A percentile compares a stretch with the other conserved stretches of the same genome.
Evolutionary conservation across 257 asterid genomes (phyloP).

Genomic region (Solanum virginianum): DNA sequence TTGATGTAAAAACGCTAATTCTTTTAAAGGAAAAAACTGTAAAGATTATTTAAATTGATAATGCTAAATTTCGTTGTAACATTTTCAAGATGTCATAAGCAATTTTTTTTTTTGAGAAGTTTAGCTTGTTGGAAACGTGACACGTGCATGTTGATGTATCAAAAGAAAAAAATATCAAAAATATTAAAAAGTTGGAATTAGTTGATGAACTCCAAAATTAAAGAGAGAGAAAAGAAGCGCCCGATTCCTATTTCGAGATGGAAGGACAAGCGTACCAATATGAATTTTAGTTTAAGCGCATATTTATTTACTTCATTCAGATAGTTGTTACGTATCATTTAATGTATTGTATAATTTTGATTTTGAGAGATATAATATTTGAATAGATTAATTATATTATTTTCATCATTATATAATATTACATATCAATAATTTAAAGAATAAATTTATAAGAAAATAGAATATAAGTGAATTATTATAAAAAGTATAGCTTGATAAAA

Average conservation of each 20-base stretch:
- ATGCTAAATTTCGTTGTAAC: not conserved
- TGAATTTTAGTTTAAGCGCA: not conserved
- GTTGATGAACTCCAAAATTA: not conserved
- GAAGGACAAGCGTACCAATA: not conserved
- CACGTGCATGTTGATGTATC: not conserved
- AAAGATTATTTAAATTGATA: not conserved
- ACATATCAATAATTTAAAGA: no score
- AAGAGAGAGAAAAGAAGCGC: not conserved
- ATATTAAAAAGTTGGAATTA: not conserved
- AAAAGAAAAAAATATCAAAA: no score
- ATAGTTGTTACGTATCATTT: not conserved
- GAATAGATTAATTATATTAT: fast-evolving
- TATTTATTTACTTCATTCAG: not conserved
- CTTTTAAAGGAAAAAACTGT: not conserved
- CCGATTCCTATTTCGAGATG: not conserved
- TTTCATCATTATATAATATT: not conserved
- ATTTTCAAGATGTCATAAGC: not conserved
- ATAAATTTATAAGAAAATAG: no score
- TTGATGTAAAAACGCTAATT: not conserved
- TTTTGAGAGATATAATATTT: no score
- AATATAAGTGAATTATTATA: not conserved
- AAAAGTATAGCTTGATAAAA: no score
- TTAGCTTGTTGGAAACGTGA: not conserved
- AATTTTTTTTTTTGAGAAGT: no score
- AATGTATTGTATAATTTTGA: fast-evolving